Base-by-base conservation (phyloP, 2,329 filamentous ascomycete genomes). In the Anthostomella pinea region DNA sequence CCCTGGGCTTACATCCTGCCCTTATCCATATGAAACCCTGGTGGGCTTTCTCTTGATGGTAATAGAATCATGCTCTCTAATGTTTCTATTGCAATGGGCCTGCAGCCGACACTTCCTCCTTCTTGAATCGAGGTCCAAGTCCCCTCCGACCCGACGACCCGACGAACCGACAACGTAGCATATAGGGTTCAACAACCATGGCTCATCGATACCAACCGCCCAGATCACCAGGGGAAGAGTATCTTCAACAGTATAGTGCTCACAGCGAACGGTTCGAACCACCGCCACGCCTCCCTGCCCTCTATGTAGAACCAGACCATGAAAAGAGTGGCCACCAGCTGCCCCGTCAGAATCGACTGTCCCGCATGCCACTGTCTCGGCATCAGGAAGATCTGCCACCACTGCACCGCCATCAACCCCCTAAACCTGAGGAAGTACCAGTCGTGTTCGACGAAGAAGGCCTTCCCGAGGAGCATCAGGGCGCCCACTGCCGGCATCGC, bases 311-410 rank as follows among this genome's bases (percentile, higher is more conserved):
- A 45, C 47, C 42, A 48, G 4, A 48, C 45, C 35, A 50, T 36
- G 38, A 48, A 48, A 9, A 42, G 10, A 20, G 33, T 39, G 10
- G 45, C 44, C 8, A 26, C 41, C 14, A 48, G 33, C 41, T 48
- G 44, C 3, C 38, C 45, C 3, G 33, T n/a, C 8, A 47, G 22
- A 20, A 47, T 44, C 16, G 46, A 43, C 6, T 33, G 39, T 5
- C 41, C 41, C 27, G 35, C 31, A 26, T 43, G 29, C 27, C 40
- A 39, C 34, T 43, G 45, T 11, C 47, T 37, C 11, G 41, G 41
- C 15, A 48, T 25, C 23, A 50, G 33, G 26, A 48, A 50, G 26
- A 48, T 37, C 47, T 50, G 47, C 44, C 45, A 50, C 44, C 47
- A 50, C 28, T 50, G 47, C 8, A 50, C 24, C 9, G 39, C 16